Evolutionary conservation across 75 land plant genomes (phyloP).

Genomic region (Chamaecyparis obtusa): DNA sequence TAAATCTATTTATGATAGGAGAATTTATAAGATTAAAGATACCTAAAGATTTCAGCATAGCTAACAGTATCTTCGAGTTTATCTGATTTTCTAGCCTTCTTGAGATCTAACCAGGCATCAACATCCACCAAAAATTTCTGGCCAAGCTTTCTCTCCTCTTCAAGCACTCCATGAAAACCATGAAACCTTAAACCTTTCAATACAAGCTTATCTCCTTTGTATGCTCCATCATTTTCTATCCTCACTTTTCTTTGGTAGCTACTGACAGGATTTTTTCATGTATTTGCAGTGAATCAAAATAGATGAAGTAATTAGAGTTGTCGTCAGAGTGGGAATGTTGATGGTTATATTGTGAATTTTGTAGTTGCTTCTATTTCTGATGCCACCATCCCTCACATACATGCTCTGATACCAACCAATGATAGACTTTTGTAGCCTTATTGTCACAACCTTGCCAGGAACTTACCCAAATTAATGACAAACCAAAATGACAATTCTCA

Average conservation of each 20-base stretch:
- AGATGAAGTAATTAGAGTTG: neutral
- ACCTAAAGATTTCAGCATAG: constrained; percentile 73
- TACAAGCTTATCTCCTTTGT: constrained; percentile 60
- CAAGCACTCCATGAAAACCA: constrained; percentile 77
- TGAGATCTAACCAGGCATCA: constrained; percentile 79
- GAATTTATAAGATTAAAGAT: no score
- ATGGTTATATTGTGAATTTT: no score
- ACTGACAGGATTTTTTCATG: neutral
- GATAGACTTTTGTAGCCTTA: no score
- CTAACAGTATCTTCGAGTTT: constrained; percentile 63
- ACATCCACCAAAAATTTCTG: constrained; percentile 79
- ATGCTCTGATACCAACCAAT: no score
- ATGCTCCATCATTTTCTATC: constrained; percentile 1
- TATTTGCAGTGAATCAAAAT: neutral
- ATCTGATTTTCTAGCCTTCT: constrained; percentile 55
- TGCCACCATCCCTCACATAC: no score
- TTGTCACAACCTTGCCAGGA: no score
- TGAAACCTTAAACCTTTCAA: constrained; percentile 76
- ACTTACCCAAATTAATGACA: no score
- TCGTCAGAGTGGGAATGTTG: no score
- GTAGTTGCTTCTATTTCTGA: no score
- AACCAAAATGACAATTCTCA: no score
- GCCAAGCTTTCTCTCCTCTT: constrained; percentile 61
- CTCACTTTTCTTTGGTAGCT: neutral
- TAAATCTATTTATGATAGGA: neutral